Percentiles rank a stretch among this genome's conserved stretches.
Conservation (phyloP, 2,329 filamentous ascomycete species). For the Xylariaceae sp. region DNA sequence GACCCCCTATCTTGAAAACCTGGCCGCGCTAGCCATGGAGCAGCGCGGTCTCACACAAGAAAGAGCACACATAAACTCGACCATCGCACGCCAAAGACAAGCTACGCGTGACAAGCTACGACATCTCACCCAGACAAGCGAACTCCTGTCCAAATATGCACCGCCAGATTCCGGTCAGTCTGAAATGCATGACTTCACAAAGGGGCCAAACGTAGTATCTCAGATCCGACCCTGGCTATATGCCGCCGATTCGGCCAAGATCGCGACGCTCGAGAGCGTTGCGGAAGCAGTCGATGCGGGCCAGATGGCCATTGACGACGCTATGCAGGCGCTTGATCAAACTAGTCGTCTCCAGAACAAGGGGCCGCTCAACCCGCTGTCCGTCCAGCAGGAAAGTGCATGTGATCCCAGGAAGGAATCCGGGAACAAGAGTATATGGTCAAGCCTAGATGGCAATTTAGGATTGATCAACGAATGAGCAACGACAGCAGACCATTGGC, state of each 20-base stretch:
- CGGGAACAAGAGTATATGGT: constrained; percentile 41
- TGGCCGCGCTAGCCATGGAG: constrained; percentile 50
- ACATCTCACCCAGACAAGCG: constrained; percentile 58
- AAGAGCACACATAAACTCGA: constrained; percentile 52
- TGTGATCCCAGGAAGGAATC: constrained; percentile 13
- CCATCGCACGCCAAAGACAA: constrained; percentile 48
- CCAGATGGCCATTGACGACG: constrained; percentile 51
- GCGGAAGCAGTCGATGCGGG: constrained; percentile 58
- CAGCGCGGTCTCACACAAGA: constrained; percentile 57
- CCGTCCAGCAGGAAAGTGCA: constrained; percentile 17
- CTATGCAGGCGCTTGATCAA: constrained; percentile 46
- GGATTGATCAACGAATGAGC: constrained; percentile 41
- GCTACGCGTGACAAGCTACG: constrained; percentile 48
- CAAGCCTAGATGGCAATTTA: constrained; percentile 49
- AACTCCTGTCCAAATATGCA: constrained; percentile 53
- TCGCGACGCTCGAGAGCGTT: constrained; percentile 54
- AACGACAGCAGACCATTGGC: not conserved
- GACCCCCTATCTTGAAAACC: constrained; percentile 52
- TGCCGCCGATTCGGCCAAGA: constrained; percentile 58
- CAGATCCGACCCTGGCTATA: constrained; percentile 55
- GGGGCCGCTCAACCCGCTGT: constrained; percentile 20
- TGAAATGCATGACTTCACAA: constrained; percentile 28
- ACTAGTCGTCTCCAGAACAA: constrained; percentile 44
- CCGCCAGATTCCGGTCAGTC: constrained; percentile 5
- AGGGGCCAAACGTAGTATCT: constrained; percentile 33